These are phyloP conservation scores for Vaccinium macrocarpon DNA, from an alignment of 148 eudicot genomes.

Conservation along the genomic window DNA sequence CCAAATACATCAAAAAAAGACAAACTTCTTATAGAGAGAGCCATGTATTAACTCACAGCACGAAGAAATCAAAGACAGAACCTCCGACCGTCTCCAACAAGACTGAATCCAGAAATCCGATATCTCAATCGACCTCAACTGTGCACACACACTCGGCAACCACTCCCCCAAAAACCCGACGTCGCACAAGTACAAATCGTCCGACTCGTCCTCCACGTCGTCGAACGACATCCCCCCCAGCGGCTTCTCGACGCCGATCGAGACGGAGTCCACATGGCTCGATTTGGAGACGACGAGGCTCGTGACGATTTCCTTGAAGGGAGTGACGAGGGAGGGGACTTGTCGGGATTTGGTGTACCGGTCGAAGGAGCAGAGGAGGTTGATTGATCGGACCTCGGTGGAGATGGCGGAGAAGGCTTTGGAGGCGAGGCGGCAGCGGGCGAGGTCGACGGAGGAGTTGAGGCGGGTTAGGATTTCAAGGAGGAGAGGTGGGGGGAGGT, in stretches of 20 bases:
- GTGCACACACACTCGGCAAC: constrained; percentile 32
- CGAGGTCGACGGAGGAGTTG: constrained; percentile 41
- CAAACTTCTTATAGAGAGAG: not conserved
- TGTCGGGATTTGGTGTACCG: constrained; percentile 49
- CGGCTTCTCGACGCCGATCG: constrained; percentile 54
- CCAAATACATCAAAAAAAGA: not conserved
- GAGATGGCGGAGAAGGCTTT: constrained; percentile 43
- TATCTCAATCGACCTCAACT: constrained; percentile 36
- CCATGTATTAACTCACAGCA: constrained; percentile 38
- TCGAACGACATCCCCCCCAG: constrained; percentile 31
- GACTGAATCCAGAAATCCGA: constrained; percentile 67
- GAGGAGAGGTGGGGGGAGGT: constrained; percentile 45
- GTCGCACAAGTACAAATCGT: constrained; percentile 51
- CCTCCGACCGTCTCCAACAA: constrained; percentile 49
- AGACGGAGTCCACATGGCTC: constrained; percentile 34
- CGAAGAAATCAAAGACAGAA: constrained; percentile 47
- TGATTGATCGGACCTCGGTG: constrained; percentile 38
- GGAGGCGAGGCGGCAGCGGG: constrained; percentile 48
- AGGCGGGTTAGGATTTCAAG: constrained; percentile 53
- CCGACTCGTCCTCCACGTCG: constrained; percentile 49
- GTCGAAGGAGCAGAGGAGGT: constrained; percentile 46
- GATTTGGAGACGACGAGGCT: constrained; percentile 19
- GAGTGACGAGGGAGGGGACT: constrained; percentile 26
- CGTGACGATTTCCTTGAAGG: constrained; percentile 43
- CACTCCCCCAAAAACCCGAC: constrained; percentile 36